phyloP scores from a whole-genome alignment of 2,329 filamentous ascomycete genomes.

The Phoma sp. region DNA sequence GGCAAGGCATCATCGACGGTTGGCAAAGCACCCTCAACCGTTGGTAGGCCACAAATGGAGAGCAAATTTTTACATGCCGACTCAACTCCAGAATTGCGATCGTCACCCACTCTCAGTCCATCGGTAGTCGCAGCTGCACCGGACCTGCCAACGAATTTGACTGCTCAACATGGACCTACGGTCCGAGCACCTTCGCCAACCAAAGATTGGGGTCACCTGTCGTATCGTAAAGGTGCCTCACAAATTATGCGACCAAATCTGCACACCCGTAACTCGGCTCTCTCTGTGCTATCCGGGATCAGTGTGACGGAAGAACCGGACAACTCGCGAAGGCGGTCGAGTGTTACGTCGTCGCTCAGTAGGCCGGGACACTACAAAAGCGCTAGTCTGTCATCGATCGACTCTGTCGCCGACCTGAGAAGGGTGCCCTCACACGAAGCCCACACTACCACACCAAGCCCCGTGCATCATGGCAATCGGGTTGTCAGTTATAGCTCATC shows the following conservation, averaged over 20 bases:
- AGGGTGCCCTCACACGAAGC: conserved; percentile 35
- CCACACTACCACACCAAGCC: conserved; percentile 32
- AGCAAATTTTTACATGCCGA: conserved; percentile 79
- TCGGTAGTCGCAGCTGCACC: conserved; percentile 35
- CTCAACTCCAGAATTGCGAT: conserved; percentile 50
- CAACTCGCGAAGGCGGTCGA: conserved; percentile 40
- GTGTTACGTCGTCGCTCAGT: conserved; percentile 37
- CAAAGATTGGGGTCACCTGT: conserved; percentile 57
- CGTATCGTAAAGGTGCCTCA: conserved; percentile 57
- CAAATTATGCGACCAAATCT: conserved; percentile 54
- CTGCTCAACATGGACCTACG: conserved; percentile 19
- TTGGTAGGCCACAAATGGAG: conserved; percentile 32
- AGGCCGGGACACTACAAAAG: conserved; percentile 47
- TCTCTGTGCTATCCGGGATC: conserved; percentile 42
- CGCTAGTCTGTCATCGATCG: conserved; percentile 55
- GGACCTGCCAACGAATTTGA: conserved; percentile 29
- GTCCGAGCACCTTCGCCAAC: conserved; percentile 53
- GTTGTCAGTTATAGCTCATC: conserved; percentile 34
- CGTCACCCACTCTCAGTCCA: conserved; percentile 42
- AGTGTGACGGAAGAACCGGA: conserved; percentile 33
- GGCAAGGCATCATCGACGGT: conserved; percentile 1
- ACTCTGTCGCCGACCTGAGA: conserved; percentile 48
- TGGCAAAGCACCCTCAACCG: conserved; percentile 16
- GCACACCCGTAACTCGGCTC: conserved; percentile 37
- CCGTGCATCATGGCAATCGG: conserved; percentile 45